A percentile compares a stretch with the other conserved stretches of the same genome.
Evolutionary conservation across 2,329 filamentous ascomycete species (phyloP).

Genomic region (Trichoderma gracile): DNA sequence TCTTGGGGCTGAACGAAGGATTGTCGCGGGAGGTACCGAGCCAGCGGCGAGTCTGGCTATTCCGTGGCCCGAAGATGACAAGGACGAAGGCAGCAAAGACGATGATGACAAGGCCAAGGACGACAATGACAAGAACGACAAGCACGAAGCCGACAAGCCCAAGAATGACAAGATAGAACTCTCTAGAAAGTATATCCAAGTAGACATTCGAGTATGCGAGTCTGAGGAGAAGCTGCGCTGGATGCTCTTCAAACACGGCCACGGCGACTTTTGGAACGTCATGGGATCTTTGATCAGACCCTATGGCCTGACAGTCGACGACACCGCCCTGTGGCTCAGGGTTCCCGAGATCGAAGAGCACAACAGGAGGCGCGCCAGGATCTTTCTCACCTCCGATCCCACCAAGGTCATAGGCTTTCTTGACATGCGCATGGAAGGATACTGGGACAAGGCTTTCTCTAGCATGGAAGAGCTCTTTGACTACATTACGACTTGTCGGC

Average conservation of each 20-base stretch:
- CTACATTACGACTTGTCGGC: slow-evolving; percentile 58
- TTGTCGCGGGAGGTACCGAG: slow-evolving; percentile 33
- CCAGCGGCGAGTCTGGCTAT: slow-evolving; percentile 54
- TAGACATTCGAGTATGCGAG: slow-evolving; percentile 64
- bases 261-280: slow-evolving; percentile 70
- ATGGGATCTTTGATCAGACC: slow-evolving; percentile 64
- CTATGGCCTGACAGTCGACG: slow-evolving; percentile 66
- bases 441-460: slow-evolving; percentile 58
- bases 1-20: slow-evolving; percentile 49
- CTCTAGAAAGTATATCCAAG: slow-evolving; percentile 55
- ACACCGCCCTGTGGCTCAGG: slow-evolving; percentile 63
- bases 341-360: slow-evolving; percentile 65
- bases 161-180: neutral
- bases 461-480: slow-evolving; percentile 59
- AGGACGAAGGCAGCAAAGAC: no score
- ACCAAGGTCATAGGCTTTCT: slow-evolving; percentile 61
- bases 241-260: slow-evolving; percentile 67
- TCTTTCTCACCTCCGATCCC: slow-evolving; percentile 63
- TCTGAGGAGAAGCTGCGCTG: slow-evolving; percentile 52
- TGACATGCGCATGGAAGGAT: slow-evolving; percentile 50
- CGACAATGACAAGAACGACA: neutral
- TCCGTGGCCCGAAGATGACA: slow-evolving; percentile 47
- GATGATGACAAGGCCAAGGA: no score
- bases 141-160: neutral
- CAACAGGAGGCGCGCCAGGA: slow-evolving; percentile 56